Evolutionary conservation across 345 rosid genomes (phyloP).

Genomic region (Arabis hirsuta): DNA sequence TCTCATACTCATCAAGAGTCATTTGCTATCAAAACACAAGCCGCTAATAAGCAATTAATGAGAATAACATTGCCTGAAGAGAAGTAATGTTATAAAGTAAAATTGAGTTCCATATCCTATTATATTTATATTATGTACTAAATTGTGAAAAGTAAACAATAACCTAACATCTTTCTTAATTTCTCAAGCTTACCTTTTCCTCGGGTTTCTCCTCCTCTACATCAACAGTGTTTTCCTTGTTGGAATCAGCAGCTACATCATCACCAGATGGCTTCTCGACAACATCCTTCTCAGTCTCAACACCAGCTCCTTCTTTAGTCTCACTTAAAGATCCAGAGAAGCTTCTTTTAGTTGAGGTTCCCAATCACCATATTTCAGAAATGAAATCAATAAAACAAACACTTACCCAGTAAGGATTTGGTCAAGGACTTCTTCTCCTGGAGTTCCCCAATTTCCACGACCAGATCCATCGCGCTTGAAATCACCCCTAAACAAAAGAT

Average conservation of each 20-base stretch:
- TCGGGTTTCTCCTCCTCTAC: constrained; percentile 80
- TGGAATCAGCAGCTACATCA: constrained; percentile 67
- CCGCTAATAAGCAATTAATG: neutral
- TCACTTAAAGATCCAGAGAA: constrained; percentile 52
- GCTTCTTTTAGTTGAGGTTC: constrained; percentile 24
- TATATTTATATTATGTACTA: neutral
- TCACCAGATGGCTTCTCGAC: constrained; percentile 67
- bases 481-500: constrained; percentile 55
- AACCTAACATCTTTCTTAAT: neutral
- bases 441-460: constrained; percentile 94
- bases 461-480: constrained; percentile 92
- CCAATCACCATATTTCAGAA: neutral
- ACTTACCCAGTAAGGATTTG: constrained; percentile 59
- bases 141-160: neutral
- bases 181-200: constrained; percentile 59
- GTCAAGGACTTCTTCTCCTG: constrained; percentile 56
- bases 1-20: constrained; percentile 97
- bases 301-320: constrained; percentile 64
- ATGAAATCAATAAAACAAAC: neutral
- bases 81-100: no score
- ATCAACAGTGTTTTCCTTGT: constrained; percentile 62
- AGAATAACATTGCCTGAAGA: no score
- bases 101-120: neutral
- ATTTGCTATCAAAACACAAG: constrained; percentile 60
- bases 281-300: constrained; percentile 54